Base-by-base conservation (phyloP, 495 filamentous ascomycete genomes). In the Penicillium manginii region DNA sequence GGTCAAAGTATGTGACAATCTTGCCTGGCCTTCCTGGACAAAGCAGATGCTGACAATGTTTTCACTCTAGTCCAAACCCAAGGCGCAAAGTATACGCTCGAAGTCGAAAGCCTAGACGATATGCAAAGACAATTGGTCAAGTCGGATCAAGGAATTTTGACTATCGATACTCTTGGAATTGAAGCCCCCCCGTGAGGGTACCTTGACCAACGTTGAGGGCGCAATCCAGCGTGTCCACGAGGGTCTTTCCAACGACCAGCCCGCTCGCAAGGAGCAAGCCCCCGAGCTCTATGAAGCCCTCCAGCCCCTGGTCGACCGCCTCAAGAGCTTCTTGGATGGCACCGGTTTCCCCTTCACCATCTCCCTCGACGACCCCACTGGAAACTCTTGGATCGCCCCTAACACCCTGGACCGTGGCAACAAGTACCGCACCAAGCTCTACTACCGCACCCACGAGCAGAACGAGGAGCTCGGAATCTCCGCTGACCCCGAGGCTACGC, bases 371-470 rank as follows among this genome's bases (percentile, higher is more conserved):
- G 94, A 99, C 64, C 89, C 89, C 2, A 90, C 92, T 4, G 94
- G 94, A n/a, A 99, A 99, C 79, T 96, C 91, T 3, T 98, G 90
- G 84, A 96, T 99, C 64, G 91, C 96, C 50, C 94, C 94, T 31
- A 88, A 89, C 59, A 82, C 88, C 55, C 75, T 83, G 40, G 90
- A 93, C 64, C 76, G 72, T 32, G 75, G 69, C 50, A 87, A 85
- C 49, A 97, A 96, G 73, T 97, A 92, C 84, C 80, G 78, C 23
- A 88, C 90, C 62, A 81, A 78, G 40, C 88, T 97, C 67, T 99
- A 96, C 67, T 70, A 86, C 5, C 86, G 94, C 31, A 92, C 88
- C 0, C 78, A 87, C 2, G 88, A 90, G 63, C 92, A 97, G 73
- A 99, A 99, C 63, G 86, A 86, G 46, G 83, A 83, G 17, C 81